Evolutionary conservation across 768 basidiomycete genomes (phyloP).

Genomic region (Lentinula sp.): DNA sequence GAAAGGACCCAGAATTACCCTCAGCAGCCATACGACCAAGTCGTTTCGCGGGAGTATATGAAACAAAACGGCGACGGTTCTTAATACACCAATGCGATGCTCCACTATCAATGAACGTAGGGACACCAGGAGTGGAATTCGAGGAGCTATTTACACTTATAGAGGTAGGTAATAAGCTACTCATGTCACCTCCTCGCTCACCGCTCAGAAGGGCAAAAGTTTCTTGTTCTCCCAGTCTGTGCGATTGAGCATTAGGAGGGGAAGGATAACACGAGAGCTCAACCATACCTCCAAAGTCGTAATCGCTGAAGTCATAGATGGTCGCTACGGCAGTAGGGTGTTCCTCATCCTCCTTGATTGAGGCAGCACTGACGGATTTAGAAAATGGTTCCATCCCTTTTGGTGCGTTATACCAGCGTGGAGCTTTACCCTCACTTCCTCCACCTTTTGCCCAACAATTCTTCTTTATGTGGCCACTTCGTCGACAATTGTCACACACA

Average conservation of each 20-base stretch:
- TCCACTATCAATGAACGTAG: not conserved
- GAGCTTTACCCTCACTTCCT: not conserved
- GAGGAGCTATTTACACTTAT: no score
- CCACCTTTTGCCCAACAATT: not conserved
- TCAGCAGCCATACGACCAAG: not conserved
- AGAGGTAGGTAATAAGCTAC: no score
- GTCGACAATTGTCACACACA: no score
- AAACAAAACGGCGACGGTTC: not conserved
- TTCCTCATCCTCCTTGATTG: not conserved
- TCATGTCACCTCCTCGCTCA: no score
- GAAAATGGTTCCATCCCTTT: not conserved
- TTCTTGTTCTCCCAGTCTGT: no score
- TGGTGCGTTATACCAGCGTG: not conserved
- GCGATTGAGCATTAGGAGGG: no score
- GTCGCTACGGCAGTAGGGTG: not conserved
- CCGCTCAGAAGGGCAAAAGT: no score
- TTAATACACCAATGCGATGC: not conserved
- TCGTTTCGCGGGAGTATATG: not conserved
- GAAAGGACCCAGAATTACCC: not conserved
- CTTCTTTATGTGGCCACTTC: not conserved
- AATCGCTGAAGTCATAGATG: no score
- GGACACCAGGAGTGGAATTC: not conserved
- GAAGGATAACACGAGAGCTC: not conserved
- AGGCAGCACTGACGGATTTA: not conserved
- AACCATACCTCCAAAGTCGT: not conserved